Evolutionary conservation across 2,329 filamentous ascomycete species (phyloP).

Genomic region (Cladosporium sp.): DNA sequence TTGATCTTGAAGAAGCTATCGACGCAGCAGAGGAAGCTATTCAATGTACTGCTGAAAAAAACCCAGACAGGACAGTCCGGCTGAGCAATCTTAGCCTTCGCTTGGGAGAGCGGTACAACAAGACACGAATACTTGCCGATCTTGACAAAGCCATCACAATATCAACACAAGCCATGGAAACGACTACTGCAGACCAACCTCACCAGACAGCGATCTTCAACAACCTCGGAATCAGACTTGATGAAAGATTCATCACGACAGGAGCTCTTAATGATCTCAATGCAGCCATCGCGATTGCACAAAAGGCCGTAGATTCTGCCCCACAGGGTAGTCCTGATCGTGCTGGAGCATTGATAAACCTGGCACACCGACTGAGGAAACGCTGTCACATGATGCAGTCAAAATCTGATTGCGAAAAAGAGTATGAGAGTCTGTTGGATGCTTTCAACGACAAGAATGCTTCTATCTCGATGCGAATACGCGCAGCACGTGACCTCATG

Average conservation of each 20-base stretch:
- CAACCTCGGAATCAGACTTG: not conserved
- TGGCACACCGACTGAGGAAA: not conserved
- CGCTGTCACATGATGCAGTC: not conserved
- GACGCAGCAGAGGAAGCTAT: not conserved
- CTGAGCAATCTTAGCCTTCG: not conserved
- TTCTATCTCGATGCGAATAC: not conserved
- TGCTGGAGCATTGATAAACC: not conserved
- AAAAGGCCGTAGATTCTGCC: not conserved
- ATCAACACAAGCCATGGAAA: not conserved
- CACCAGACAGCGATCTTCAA: not conserved
- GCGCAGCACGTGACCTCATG: not conserved
- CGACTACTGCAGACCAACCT: not conserved
- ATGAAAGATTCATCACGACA: not conserved
- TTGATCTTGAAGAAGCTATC: not conserved
- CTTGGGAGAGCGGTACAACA: not conserved
- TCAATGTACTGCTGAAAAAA: not conserved
- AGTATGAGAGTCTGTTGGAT: not conserved
- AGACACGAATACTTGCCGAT: not conserved
- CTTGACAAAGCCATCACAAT: not conserved
- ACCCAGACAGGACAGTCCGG: not conserved
- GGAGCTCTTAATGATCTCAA: not conserved
- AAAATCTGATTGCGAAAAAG: not conserved
- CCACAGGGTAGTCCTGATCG: not conserved
- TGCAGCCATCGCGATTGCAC: not conserved
- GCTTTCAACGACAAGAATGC: not conserved